Percentiles rank a stretch among this genome's conserved stretches.
These are phyloP conservation scores for Trichoderma sp. DNA, from an alignment of 2,329 filamentous ascomycete species.

Conservation along the genomic window DNA sequence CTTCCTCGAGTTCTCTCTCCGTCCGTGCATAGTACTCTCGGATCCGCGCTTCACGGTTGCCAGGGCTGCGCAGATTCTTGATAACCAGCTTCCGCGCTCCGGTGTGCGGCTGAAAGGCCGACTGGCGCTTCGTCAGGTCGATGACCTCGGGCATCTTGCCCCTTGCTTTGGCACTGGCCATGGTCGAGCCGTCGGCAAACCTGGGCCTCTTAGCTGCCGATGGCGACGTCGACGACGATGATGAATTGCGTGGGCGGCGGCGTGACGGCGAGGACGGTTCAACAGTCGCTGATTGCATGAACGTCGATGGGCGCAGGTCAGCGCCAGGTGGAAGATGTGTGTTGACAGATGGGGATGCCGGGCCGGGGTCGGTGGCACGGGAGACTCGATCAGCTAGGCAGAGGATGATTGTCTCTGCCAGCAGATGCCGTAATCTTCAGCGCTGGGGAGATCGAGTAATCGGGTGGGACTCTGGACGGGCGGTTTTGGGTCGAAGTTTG, in stretches of 20 bases:
- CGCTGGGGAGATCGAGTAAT: constrained; percentile 1
- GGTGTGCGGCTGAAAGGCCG: constrained; percentile 65
- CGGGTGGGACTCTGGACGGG: constrained; percentile 5
- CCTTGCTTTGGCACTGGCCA: constrained; percentile 38
- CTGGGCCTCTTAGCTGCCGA: constrained; percentile 33
- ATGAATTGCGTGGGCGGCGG: constrained; percentile 38
- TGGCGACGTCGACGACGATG: constrained; percentile 30
- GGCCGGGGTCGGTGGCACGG: constrained; percentile 1
- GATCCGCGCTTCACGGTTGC: constrained; percentile 57
- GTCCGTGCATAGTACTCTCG: constrained; percentile 75
- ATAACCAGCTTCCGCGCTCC: constrained; percentile 87
- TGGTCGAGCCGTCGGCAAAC: constrained; percentile 28
- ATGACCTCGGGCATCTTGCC: constrained; percentile 40
- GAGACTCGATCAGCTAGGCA: not conserved
- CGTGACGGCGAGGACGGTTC: constrained; percentile 35
- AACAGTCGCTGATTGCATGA: constrained; percentile 35
- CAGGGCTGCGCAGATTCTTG: constrained; percentile 75
- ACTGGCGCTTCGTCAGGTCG: constrained; percentile 35
- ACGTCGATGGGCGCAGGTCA: constrained; percentile 10
- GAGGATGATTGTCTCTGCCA: not conserved
- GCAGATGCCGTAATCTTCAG: not conserved
- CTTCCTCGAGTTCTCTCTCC: constrained; percentile 69
- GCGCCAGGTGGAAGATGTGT: not conserved
- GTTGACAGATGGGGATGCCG: not conserved
- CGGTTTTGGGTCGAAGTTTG: constrained; percentile 1